phyloP scores from a whole-genome alignment of 2,329 filamentous ascomycete species.

The Talaromyces sp. region DNA sequence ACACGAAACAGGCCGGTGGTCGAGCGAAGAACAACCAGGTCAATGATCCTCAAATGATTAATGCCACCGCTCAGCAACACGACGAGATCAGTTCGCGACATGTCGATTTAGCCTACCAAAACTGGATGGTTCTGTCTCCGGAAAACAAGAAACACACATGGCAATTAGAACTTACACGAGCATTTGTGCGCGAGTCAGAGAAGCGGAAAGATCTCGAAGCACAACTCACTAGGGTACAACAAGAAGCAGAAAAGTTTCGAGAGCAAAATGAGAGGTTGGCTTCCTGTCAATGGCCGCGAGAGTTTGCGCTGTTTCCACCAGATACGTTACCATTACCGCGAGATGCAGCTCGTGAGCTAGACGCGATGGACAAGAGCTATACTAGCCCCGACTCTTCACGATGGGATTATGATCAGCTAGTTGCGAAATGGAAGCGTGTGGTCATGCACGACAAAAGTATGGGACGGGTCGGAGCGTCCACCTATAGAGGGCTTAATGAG shows the following conservation, averaged over 20 bases:
- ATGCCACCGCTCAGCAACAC: slow-evolving; percentile 53
- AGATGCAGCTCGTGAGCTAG: slow-evolving; percentile 35
- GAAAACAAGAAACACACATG: slow-evolving; percentile 48
- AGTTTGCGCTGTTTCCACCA: slow-evolving; percentile 46
- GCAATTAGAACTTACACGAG: slow-evolving; percentile 45
- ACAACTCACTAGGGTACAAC: slow-evolving; percentile 41
- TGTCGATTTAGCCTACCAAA: slow-evolving; percentile 67
- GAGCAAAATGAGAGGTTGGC: slow-evolving; percentile 43
- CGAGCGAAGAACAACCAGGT: slow-evolving; percentile 23
- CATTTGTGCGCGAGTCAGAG: slow-evolving; percentile 43
- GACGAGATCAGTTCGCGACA: slow-evolving; percentile 69
- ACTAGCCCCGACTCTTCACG: slow-evolving; percentile 31
- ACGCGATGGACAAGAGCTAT: slow-evolving; percentile 29
- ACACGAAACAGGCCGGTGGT: slow-evolving; percentile 43
- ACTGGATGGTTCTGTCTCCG: slow-evolving; percentile 64
- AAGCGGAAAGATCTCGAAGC: slow-evolving; percentile 41
- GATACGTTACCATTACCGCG: slow-evolving; percentile 39
- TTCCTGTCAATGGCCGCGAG: slow-evolving; percentile 45
- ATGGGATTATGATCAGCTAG: slow-evolving; percentile 46
- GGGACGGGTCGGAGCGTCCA: slow-evolving; percentile 31
- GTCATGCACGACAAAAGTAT: slow-evolving; percentile 43
- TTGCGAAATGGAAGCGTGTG: slow-evolving; percentile 46
- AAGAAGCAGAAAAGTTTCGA: slow-evolving; percentile 46
- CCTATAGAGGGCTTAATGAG: slow-evolving; percentile 17
- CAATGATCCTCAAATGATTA: slow-evolving; percentile 34